Evolutionary conservation across 73 alveolate genomes (phyloP).

Genomic region (Tetrahymena malaccensis): DNA sequence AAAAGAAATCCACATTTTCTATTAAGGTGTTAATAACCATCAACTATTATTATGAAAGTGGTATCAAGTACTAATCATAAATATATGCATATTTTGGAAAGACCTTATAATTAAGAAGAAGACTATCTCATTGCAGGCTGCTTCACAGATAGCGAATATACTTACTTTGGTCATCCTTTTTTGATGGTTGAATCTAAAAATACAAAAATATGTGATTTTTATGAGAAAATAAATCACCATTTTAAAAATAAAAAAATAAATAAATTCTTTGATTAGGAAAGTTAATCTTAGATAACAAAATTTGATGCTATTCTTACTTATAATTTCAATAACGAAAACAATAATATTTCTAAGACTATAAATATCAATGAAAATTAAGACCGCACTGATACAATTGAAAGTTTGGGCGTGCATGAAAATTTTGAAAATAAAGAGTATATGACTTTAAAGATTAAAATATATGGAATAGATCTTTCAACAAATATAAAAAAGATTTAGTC

Average conservation of each 20-base stretch:
- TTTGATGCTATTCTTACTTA: not conserved
- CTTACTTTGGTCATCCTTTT: not conserved
- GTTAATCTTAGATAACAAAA: not conserved
- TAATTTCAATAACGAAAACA: not conserved
- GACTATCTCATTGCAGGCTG: not conserved
- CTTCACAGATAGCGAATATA: not conserved
- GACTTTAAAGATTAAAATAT: not conserved
- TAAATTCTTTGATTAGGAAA: not conserved
- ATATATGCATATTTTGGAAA: not conserved
- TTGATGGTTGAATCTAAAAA: not conserved
- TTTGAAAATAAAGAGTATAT: too few species aligned
- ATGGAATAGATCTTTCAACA: not conserved
- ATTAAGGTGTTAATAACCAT: not conserved
- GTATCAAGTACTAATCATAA: not conserved
- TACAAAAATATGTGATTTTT: not conserved
- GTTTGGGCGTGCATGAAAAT: not conserved
- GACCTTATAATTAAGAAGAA: not conserved
- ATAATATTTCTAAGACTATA: not conserved
- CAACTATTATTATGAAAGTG: not conserved
- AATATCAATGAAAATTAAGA: too few species aligned
- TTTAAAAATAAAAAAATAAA: not conserved
- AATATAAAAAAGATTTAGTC: not conserved
- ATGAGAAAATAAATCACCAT: not conserved
- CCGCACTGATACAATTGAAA: not conserved
- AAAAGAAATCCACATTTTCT: not conserved